A percentile compares a stretch with the other conserved stretches of the same genome.
These are phyloP conservation scores for Paspalum notatum DNA, from an alignment of 176 grass and related monocot species.

Conservation along the genomic window DNA sequence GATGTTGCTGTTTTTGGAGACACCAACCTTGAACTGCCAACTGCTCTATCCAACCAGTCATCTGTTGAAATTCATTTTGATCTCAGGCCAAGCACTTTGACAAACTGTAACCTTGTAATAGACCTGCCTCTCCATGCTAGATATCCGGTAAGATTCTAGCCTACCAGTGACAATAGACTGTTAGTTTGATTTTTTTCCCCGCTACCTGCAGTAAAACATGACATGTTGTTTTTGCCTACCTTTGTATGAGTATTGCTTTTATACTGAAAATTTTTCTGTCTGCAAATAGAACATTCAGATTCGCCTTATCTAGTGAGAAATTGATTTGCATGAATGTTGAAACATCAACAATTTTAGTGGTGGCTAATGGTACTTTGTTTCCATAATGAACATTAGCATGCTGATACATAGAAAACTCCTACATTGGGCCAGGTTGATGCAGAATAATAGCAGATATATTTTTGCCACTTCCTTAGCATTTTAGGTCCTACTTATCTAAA, in stretches of 20 bases:
- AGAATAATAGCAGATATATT: constrained; percentile 9
- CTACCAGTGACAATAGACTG: background rate
- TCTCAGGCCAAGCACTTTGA: constrained; percentile 18
- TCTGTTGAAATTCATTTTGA: constrained; percentile 81
- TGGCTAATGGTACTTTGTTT: background rate
- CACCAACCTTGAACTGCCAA: constrained; percentile 80
- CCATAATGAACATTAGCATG: constrained; percentile 1
- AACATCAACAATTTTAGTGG: background rate
- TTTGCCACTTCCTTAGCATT: background rate
- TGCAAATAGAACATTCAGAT: constrained; percentile 11
- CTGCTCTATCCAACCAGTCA: constrained; percentile 76
- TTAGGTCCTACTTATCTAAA: background rate
- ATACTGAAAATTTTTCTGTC: constrained; percentile 1
- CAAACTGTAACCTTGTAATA: constrained; percentile 48
- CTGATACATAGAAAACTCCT: background rate
- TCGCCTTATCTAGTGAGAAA: background rate
- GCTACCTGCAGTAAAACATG: background rate
- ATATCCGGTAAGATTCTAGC: constrained; percentile 68
- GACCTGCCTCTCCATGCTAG: constrained; percentile 88
- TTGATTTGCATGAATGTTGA: background rate
- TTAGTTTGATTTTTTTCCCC: constrained; percentile 1
- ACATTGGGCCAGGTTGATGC: background rate
- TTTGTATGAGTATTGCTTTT: background rate
- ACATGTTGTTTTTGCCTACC: background rate
- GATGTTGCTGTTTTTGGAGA: constrained; percentile 81